These are phyloP conservation scores for Capsella rubella DNA, from an alignment of 441 rosid species.

Conservation along the genomic window DNA sequence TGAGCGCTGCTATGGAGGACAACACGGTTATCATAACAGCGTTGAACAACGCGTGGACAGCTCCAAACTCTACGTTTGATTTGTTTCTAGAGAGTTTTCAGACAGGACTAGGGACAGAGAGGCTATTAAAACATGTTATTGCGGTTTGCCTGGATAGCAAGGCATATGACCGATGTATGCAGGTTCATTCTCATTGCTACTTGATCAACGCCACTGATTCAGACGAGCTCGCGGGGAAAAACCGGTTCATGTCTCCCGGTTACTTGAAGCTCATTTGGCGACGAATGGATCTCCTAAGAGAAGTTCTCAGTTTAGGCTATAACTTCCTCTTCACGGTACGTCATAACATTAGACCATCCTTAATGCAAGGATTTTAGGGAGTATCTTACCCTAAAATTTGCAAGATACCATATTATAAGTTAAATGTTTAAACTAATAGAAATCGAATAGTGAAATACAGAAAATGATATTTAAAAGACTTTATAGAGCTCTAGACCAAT, in stretches of 20 bases:
- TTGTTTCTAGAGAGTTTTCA: slow-evolving; percentile 72
- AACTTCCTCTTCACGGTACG: slow-evolving; percentile 85
- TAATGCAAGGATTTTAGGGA: no score
- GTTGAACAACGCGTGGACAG: slow-evolving; percentile 79
- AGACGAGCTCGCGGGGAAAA: slow-evolving; percentile 58
- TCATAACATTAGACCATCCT: not conserved
- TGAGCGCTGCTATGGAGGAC: slow-evolving; percentile 63
- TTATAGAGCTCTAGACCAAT: not conserved
- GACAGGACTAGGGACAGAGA: slow-evolving; percentile 57
- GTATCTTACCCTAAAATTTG: no score
- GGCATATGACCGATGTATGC: slow-evolving; percentile 63
- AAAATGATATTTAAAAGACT: not conserved
- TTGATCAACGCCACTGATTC: slow-evolving; percentile 61
- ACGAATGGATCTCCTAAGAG: slow-evolving; percentile 65
- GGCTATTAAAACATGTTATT: slow-evolving; percentile 71
- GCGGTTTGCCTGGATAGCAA: slow-evolving; percentile 66
- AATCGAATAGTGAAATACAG: not conserved
- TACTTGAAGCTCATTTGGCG: slow-evolving; percentile 88
- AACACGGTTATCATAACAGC: slow-evolving; percentile 73
- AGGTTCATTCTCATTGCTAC: slow-evolving; percentile 66
- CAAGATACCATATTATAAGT: no score
- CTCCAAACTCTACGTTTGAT: slow-evolving; percentile 62
- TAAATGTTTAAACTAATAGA: not conserved
- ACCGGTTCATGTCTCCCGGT: slow-evolving; percentile 60
- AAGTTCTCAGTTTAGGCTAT: slow-evolving; percentile 78